Conservation (phyloP, 2,329 filamentous ascomycete species). For the Allantophomopsis cytisporea region DNA sequence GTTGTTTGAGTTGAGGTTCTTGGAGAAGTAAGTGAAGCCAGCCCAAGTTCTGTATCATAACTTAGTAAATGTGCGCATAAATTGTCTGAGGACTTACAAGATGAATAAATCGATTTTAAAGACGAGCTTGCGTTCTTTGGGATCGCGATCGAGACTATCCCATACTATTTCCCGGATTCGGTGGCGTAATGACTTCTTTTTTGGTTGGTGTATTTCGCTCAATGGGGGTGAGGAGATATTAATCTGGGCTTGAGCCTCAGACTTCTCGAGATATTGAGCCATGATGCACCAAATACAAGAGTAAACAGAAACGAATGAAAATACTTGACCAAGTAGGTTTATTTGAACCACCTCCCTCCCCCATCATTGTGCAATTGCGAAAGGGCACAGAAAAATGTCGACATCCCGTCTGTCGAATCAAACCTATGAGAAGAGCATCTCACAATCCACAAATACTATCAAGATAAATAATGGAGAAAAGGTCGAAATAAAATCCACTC, state of each 20-base stretch:
- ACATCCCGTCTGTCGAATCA: too few relatives aligned
- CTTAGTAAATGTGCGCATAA: slow-evolving; percentile 1
- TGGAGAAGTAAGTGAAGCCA: slow-evolving; percentile 17
- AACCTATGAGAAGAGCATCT: too few relatives aligned
- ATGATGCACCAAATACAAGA: background rate
- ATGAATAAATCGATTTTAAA: slow-evolving; percentile 40
- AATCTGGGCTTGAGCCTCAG: background rate
- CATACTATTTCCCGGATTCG: slow-evolving; percentile 19
- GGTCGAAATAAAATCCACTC: too few relatives aligned
- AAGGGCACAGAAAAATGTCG: too few relatives aligned
- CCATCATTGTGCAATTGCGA: too few relatives aligned
- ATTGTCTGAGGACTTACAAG: slow-evolving; percentile 17
- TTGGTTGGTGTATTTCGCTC: too few relatives aligned
- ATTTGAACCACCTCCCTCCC: too few relatives aligned
- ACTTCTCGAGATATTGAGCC: slow-evolving; percentile 3
- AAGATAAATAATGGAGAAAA: too few relatives aligned
- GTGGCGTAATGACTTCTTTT: slow-evolving; percentile 6
- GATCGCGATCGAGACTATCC: slow-evolving; percentile 33
- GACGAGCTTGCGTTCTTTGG: slow-evolving; percentile 35
- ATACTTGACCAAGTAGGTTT: too few relatives aligned
- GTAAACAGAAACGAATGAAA: too few relatives aligned
- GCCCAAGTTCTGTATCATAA: slow-evolving; percentile 12
- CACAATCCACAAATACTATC: too few relatives aligned
- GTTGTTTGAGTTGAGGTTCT: slow-evolving; percentile 14
- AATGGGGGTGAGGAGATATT: background rate